Conservation (phyloP, 2,329 filamentous ascomycete species). For the Biscogniauxia sp. region DNA sequence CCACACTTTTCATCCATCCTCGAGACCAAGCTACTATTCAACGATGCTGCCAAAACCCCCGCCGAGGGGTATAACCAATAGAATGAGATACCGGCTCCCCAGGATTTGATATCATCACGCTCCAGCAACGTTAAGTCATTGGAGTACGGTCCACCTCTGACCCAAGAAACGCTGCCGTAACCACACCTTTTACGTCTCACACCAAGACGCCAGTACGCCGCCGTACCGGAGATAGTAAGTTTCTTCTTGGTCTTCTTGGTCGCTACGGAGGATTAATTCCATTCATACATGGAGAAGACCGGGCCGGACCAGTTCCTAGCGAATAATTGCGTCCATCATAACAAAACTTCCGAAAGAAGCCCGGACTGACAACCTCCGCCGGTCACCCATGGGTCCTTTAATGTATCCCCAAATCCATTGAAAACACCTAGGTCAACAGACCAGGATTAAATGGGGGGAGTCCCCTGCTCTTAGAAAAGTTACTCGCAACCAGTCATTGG, state of each 20-base stretch:
- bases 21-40: too few relatives aligned
- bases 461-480: slow-evolving; percentile 5
- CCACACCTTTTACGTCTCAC: not conserved
- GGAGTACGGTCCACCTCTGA: not conserved
- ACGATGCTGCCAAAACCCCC: too few relatives aligned
- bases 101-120: not conserved
- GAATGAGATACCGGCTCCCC: not conserved
- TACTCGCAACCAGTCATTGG: slow-evolving; percentile 6
- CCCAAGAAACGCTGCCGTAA: not conserved
- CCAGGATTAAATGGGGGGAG: slow-evolving; percentile 10
- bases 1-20: too few relatives aligned
- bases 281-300: not conserved
- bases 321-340: not conserved
- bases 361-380: slow-evolving; percentile 27
- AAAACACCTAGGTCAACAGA: slow-evolving; percentile 6
- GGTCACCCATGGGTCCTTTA: slow-evolving; percentile 8
- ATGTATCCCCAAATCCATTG: slow-evolving; percentile 18
- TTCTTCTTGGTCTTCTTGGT: slow-evolving; percentile 3
- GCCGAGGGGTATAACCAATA: too few relatives aligned
- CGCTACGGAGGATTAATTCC: not conserved
- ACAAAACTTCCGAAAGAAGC: slow-evolving; percentile 21
- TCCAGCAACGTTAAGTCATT: not conserved
- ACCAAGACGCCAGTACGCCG: slow-evolving; percentile 8
- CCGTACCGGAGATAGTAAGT: slow-evolving; percentile 9
- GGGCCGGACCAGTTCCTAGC: slow-evolving; percentile 1